Percentiles rank a stretch among this genome's conserved stretches.
Evolutionary conservation across 768 basidiomycete species (phyloP).

Genomic region (Hydnomerulius pinastri): DNA sequence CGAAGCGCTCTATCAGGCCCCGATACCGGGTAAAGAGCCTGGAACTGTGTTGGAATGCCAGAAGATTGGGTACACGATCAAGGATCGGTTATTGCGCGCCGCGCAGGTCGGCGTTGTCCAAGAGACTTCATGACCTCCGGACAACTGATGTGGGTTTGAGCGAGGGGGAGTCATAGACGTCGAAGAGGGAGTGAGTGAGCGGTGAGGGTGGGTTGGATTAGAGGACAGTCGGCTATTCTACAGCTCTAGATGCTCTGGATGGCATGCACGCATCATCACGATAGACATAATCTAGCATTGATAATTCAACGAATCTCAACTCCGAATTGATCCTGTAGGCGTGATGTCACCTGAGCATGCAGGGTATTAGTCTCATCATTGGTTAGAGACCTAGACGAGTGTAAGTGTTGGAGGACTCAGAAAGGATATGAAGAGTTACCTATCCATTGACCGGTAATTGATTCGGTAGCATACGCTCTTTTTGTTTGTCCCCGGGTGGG

Average conservation of each 20-base stretch:
- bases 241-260: constrained; percentile 29
- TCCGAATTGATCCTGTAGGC: constrained; percentile 62
- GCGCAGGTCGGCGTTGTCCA: constrained; percentile 97
- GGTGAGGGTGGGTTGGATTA: constrained; percentile 2
- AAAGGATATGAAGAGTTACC: constrained; percentile 42
- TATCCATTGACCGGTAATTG: constrained; percentile 97
- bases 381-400: constrained; percentile 64
- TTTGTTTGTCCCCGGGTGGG: constrained; percentile 82
- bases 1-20: constrained; percentile 93
- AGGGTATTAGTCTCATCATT: constrained; percentile 89
- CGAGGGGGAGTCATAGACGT: background rate
- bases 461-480: constrained; percentile 87
- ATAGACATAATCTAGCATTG: constrained; percentile 40
- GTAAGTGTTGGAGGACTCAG: constrained; percentile 3
- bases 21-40: constrained; percentile 85
- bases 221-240: constrained; percentile 17
- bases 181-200: background rate
- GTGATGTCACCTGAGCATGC: constrained; percentile 60
- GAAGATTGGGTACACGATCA: constrained; percentile 92
- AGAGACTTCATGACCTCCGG: constrained; percentile 44
- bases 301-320: constrained; percentile 84
- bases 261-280: constrained; percentile 27
- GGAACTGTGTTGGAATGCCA: constrained; percentile 91
- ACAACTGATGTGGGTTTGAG: background rate
- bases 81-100: constrained; percentile 88